Percentiles rank a stretch among this genome's conserved stretches.
phyloP scores from a whole-genome alignment of 495 filamentous ascomycete species.

The Xanthoparmelia taractica region DNA sequence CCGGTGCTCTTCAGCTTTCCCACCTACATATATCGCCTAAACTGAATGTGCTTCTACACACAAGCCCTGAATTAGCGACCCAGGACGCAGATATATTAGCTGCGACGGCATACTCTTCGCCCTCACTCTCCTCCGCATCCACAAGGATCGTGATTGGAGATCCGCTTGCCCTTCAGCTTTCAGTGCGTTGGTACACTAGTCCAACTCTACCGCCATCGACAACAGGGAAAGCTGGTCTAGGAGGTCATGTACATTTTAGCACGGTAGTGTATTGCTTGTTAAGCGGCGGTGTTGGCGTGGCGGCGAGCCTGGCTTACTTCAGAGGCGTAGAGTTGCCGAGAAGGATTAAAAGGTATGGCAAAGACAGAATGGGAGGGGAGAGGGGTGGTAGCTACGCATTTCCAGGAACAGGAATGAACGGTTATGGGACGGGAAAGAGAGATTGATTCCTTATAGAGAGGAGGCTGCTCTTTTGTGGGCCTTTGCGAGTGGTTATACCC shows the following conservation, averaged over 20 bases:
- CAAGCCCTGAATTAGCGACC: slow-evolving; percentile 40
- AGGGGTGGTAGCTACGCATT: slow-evolving; percentile 41
- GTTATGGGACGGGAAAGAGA: slow-evolving; percentile 50
- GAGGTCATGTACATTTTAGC: slow-evolving; percentile 27
- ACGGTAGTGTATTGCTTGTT: slow-evolving; percentile 30
- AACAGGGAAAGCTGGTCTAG: slow-evolving; percentile 21
- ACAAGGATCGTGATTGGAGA: slow-evolving; percentile 72
- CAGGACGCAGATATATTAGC: slow-evolving; percentile 66
- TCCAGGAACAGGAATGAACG: slow-evolving; percentile 35
- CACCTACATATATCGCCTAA: slow-evolving; percentile 87
- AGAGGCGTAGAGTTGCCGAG: slow-evolving; percentile 36
- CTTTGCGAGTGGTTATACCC: background rate
- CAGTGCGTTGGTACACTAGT: slow-evolving; percentile 64
- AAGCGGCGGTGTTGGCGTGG: slow-evolving; percentile 37
- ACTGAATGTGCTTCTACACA: slow-evolving; percentile 82
- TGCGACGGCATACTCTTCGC: slow-evolving; percentile 77
- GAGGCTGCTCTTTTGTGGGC: background rate
- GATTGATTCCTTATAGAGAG: slow-evolving; percentile 34
- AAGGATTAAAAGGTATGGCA: slow-evolving; percentile 39
- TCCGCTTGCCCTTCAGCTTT: slow-evolving; percentile 69
- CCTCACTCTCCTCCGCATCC: slow-evolving; percentile 54
- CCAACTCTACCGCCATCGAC: slow-evolving; percentile 32
- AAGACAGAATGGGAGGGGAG: slow-evolving; percentile 34
- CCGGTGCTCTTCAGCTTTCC: slow-evolving; percentile 78
- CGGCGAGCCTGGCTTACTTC: slow-evolving; percentile 30